Evolutionary conservation across 352 stramenopile species (phyloP).

Genomic region (Lagenidium sp.): DNA sequence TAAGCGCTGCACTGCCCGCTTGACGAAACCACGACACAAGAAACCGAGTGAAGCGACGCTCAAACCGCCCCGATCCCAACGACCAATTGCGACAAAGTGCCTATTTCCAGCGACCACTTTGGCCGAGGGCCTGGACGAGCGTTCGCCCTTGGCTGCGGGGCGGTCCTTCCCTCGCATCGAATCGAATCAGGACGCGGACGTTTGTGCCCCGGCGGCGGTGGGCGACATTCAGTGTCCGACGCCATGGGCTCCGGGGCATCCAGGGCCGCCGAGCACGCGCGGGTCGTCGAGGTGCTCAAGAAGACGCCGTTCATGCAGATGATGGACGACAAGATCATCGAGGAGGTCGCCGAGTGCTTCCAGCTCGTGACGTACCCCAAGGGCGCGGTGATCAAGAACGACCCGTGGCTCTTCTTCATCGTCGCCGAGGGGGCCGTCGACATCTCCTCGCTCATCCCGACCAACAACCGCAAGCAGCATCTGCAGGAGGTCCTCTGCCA

Average conservation of each 20-base stretch:
- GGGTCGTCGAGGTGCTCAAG: slow-evolving; percentile 23
- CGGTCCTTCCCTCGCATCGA: too few species aligned
- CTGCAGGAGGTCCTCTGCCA: slow-evolving; percentile 50
- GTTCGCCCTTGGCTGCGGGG: too few species aligned
- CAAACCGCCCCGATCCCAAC: too few species aligned
- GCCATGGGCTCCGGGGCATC: not conserved
- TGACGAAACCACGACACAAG: too few species aligned
- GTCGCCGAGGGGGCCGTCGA: slow-evolving; percentile 45
- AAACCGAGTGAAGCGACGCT: too few species aligned
- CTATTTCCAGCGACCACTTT: too few species aligned
- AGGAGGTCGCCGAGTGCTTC: slow-evolving; percentile 55
- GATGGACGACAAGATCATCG: slow-evolving; percentile 38
- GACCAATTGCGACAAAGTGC: too few species aligned
- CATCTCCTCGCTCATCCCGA: slow-evolving; percentile 40
- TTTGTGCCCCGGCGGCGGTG: too few species aligned
- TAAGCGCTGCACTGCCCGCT: too few species aligned
- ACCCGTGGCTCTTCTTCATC: slow-evolving; percentile 43
- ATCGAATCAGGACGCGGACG: too few species aligned
- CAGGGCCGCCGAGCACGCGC: not conserved
- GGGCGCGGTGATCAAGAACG: slow-evolving; percentile 35
- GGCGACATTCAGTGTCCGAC: too few species aligned
- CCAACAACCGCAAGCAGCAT: slow-evolving; percentile 28
- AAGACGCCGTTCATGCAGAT: slow-evolving; percentile 59
- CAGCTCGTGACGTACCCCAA: slow-evolving; percentile 29
- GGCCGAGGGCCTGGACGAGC: too few species aligned